Percentiles rank a stretch among this genome's conserved stretches.
Conservation (phyloP, 331 rosid species). For the Pyrus hybrid region DNA sequence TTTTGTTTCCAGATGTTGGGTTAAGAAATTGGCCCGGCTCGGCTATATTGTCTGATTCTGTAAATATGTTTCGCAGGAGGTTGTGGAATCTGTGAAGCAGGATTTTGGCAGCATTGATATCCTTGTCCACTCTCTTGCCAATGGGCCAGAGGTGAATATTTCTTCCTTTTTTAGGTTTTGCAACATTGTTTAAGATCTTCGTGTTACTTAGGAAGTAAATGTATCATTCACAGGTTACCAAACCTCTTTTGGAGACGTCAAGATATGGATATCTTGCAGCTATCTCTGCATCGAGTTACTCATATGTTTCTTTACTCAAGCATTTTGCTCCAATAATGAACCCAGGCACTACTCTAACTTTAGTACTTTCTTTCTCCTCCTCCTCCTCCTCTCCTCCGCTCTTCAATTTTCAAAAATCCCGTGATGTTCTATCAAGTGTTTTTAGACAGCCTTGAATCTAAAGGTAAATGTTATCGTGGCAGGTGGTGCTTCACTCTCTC, state of each 20-base stretch:
- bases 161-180: not conserved
- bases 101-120: constrained; percentile 88
- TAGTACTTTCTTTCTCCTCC: not conserved
- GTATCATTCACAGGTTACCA: constrained; percentile 45
- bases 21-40: not conserved
- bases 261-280: constrained; percentile 93
- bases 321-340: constrained; percentile 81
- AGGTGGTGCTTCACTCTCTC: constrained; percentile 85
- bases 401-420: not conserved
- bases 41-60: not conserved
- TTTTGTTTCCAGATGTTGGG: not conserved
- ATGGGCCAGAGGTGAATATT: constrained; percentile 85
- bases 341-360: constrained; percentile 43
- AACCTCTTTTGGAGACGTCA: constrained; percentile 81
- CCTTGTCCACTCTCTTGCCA: constrained; percentile 94
- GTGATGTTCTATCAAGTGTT: not conserved
- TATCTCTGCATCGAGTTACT: constrained; percentile 86
- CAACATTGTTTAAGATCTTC: not conserved
- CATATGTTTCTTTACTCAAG: constrained; percentile 69
- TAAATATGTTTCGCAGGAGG: constrained; percentile 48
- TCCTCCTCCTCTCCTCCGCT: not conserved
- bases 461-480: constrained; percentile 12
- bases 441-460: not conserved
- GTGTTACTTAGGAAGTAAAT: not conserved
- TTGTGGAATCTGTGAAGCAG: constrained; percentile 67